phyloP scores from a whole-genome alignment of 257 asterid species.

The Anisodus acutangulus region DNA sequence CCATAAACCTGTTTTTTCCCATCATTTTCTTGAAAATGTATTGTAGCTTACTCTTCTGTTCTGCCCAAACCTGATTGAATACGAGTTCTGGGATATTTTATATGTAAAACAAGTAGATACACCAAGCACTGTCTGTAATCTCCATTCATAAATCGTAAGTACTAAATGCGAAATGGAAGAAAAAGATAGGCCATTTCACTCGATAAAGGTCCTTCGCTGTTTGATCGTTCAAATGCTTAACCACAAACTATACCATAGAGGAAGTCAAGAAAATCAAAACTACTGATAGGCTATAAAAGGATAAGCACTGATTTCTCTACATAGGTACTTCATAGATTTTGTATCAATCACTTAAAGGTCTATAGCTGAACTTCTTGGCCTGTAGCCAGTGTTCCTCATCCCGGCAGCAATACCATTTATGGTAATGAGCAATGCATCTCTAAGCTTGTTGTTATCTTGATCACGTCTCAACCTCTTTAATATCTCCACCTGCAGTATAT shows the following conservation, averaged over 20 bases:
- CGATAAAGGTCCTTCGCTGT: neutral
- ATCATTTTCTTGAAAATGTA: neutral
- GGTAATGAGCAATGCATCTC: conserved; percentile 86
- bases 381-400: conserved; percentile 91
- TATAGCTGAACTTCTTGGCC: neutral
- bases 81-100: neutral
- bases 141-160: conserved; percentile 24
- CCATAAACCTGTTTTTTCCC: neutral
- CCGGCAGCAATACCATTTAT: conserved; percentile 98
- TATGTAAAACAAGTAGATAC: conserved; percentile 32
- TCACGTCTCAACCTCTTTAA: conserved; percentile 79
- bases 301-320: neutral
- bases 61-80: neutral
- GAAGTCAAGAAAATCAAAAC: neutral
- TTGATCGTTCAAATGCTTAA: neutral
- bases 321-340: neutral
- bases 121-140: neutral
- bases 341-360: neutral
- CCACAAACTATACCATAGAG: neutral
- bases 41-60: neutral
- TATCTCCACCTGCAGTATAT: conserved; percentile 94
- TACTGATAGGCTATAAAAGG: conserved; percentile 41
- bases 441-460: conserved; percentile 68
- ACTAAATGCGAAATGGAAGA: neutral
- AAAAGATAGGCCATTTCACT: neutral